Percentiles rank a stretch among this genome's conserved stretches.
Evolutionary conservation across 768 basidiomycete species (phyloP).

Genomic region (Suillus brevipes): DNA sequence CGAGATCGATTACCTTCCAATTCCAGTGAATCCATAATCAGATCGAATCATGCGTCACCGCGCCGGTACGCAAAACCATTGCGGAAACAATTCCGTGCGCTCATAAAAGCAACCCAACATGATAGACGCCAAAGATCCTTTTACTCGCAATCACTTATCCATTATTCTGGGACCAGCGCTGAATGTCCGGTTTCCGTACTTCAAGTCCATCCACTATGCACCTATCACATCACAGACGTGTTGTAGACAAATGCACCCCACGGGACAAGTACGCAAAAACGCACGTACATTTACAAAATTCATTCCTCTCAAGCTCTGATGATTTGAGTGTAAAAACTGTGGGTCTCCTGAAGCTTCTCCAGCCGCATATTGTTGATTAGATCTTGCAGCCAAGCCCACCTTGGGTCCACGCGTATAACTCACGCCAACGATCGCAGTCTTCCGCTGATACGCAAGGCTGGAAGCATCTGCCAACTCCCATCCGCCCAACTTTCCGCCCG

Average conservation of each 20-base stretch:
- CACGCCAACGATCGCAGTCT: constrained; percentile 33
- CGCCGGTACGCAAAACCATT: not conserved
- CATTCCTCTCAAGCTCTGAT: constrained; percentile 29
- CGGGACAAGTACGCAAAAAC: constrained; percentile 36
- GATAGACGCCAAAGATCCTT: not conserved
- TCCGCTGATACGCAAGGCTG: constrained; percentile 35
- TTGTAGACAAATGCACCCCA: constrained; percentile 36
- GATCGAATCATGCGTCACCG: constrained; percentile 14
- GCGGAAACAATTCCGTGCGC: constrained; percentile 15
- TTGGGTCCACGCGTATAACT: constrained; percentile 11
- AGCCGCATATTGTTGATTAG: constrained; percentile 4
- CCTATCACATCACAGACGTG: constrained; percentile 26
- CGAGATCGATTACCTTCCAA: constrained; percentile 9
- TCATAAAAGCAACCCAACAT: constrained; percentile 20
- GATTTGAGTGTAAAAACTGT: constrained; percentile 28
- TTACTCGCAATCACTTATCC: not conserved
- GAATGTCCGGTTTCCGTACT: not conserved
- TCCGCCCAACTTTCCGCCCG: constrained; percentile 35
- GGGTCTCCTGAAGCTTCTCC: not conserved
- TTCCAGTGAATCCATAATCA: constrained; percentile 22
- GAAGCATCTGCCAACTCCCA: constrained; percentile 33
- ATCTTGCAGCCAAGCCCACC: constrained; percentile 19
- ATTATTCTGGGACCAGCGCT: not conserved
- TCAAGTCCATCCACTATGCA: constrained; percentile 13
- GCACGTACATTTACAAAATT: constrained; percentile 27